Conservation (phyloP, 2,329 filamentous ascomycete genomes). For the Diaporthe amygdali region DNA sequence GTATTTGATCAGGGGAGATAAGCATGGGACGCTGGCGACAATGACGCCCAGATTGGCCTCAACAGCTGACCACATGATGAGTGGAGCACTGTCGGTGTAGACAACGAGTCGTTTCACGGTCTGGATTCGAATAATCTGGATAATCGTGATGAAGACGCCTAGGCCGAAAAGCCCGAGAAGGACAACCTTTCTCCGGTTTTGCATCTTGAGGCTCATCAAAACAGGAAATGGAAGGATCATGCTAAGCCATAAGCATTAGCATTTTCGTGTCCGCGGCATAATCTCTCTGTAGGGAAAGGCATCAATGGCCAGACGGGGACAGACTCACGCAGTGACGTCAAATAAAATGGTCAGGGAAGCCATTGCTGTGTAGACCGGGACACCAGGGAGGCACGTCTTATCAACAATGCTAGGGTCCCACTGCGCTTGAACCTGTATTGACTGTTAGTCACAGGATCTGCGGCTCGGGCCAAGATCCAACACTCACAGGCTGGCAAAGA, state of each 20-base stretch:
- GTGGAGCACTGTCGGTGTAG: conserved; percentile 51
- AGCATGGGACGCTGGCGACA: conserved; percentile 28
- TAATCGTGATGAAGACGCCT: conserved; percentile 55
- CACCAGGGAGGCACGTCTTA: conserved; percentile 43
- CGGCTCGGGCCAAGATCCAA: background rate
- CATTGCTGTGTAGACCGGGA: conserved; percentile 50
- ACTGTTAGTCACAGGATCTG: background rate
- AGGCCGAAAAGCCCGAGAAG: conserved; percentile 50
- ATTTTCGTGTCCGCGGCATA: background rate
- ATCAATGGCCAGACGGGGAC: background rate
- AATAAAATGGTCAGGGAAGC: conserved; percentile 47
- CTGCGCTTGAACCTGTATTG: conserved; percentile 30
- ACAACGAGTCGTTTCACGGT: conserved; percentile 50
- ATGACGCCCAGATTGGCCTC: conserved; percentile 23
- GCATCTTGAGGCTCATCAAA: conserved; percentile 40
- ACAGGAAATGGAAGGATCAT: conserved; percentile 48
- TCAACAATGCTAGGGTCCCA: conserved; percentile 45
- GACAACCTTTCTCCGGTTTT: conserved; percentile 45
- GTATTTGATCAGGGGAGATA: conserved; percentile 46
- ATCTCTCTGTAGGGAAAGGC: background rate
- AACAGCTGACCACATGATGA: conserved; percentile 18
- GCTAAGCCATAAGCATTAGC: conserved; percentile 29
- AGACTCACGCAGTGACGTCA: conserved; percentile 44
- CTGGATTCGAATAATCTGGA: conserved; percentile 56
- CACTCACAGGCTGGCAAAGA: conserved; percentile 42